A percentile compares a stretch with the other conserved stretches of the same genome.
phyloP scores from a whole-genome alignment of 2,329 filamentous ascomycete species.

The Exophiala spinifera region DNA sequence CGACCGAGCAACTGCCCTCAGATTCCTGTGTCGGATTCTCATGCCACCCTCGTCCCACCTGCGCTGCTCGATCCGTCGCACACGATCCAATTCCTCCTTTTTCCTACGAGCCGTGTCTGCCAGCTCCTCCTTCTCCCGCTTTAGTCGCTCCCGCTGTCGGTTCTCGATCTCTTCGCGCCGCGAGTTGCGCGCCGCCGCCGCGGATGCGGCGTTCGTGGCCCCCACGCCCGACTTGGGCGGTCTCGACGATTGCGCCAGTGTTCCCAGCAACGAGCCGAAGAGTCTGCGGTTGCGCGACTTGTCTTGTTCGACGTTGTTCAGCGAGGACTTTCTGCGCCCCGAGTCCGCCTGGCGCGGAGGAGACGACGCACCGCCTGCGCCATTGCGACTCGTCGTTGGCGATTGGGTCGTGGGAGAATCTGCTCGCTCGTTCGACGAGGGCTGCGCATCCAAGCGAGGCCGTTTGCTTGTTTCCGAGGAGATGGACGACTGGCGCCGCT shows the following conservation, averaged over 20 bases:
- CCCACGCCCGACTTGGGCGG: slow-evolving; percentile 7
- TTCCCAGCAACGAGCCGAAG: slow-evolving; percentile 77
- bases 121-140: slow-evolving; percentile 66
- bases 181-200: slow-evolving; percentile 58
- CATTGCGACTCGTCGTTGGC: slow-evolving; percentile 7
- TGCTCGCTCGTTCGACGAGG: slow-evolving; percentile 46
- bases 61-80: slow-evolving; percentile 67
- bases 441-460: slow-evolving; percentile 18
- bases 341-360: slow-evolving; percentile 12
- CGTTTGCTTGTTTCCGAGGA: slow-evolving; percentile 20
- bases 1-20: slow-evolving; percentile 69
- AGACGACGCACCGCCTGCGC: slow-evolving; percentile 10
- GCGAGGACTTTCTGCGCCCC: slow-evolving; percentile 19
- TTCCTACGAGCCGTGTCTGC: slow-evolving; percentile 67
- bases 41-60: slow-evolving; percentile 64
- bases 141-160: slow-evolving; percentile 72
- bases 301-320: slow-evolving; percentile 60
- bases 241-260: slow-evolving; percentile 61
- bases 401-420: slow-evolving; percentile 29
- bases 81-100: slow-evolving; percentile 58
- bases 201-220: slow-evolving; percentile 42
- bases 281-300: slow-evolving; percentile 79
- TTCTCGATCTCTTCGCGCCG: slow-evolving; percentile 77
- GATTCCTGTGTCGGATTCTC: slow-evolving; percentile 63
- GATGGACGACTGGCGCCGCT: slow-evolving; percentile 23